Base-by-base conservation (phyloP, 768 basidiomycete genomes). In the Arthromyces matolae region DNA sequence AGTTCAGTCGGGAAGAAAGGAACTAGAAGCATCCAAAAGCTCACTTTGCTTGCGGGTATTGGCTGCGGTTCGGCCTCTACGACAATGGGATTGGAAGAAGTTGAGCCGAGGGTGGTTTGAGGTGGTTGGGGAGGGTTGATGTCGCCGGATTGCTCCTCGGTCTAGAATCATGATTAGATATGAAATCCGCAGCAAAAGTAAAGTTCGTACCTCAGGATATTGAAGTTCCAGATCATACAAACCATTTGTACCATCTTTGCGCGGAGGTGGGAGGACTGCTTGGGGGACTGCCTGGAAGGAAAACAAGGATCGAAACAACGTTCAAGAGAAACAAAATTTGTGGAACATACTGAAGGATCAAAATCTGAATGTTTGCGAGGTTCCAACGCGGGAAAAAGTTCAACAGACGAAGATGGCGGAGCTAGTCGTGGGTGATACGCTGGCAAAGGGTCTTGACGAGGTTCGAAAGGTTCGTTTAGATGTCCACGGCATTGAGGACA, bases 161-260 rank as follows among this genome's bases (percentile, higher is more conserved):
- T 32, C 52, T 53, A 13, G 2, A 28, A 28, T 24, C 19, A 33
- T 24, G 20, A 40, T 18, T 1, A 35, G 23, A 7, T n/a, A 36
- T 2, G 7, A 18, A 34, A 10, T 31, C 20, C 18, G 12, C 14
- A 5, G 16, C 13, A 18, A 4, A 10, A 7, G 12, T 28, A 19
- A 14, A n/a, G 8, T n/a, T 42, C 32, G 4, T 36, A 58, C 59
- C 48, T 53, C 54, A 8, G 59, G 51, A 40, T 60, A 57, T 22
- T 42, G 34, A 13, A 55, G 37, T 33, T 54, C 40, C 22, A 50
- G 22, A 23, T 46, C 45, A 20, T 49, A 47, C 24, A 52, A 27
- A 47, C 33, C 36, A 18, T 48, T 42, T n/a, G 41, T 32, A 37
- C 46, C 46, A 10, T 47, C 44, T 2, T 44, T n/a, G n/a, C n/a